These are phyloP conservation scores for Elsinoe batatas DNA, from an alignment of 2,329 filamentous ascomycete species.

Conservation along the genomic window DNA sequence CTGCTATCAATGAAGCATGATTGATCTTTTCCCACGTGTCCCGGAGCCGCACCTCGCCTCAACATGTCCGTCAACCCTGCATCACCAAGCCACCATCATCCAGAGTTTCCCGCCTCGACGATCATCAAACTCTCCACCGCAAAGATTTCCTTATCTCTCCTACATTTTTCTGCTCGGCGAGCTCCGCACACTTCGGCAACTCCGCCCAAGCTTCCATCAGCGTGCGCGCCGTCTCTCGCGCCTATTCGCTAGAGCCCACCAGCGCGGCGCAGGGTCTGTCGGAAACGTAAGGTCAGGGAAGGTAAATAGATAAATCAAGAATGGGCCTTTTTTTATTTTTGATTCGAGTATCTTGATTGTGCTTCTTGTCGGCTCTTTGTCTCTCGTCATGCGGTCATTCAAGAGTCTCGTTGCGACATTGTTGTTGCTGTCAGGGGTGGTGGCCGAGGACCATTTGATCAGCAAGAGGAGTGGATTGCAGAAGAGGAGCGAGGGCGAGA, in stretches of 20 bases:
- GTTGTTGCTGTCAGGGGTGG: neutral
- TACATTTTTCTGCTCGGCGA: neutral
- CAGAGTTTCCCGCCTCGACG: neutral
- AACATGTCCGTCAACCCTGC: neutral
- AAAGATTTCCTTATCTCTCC: neutral
- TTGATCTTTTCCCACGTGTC: too few species aligned
- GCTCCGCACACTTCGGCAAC: neutral
- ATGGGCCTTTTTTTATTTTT: neutral
- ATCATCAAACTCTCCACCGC: slow-evolving; percentile 3
- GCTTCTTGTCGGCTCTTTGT: neutral
- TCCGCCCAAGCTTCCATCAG: slow-evolving; percentile 1
- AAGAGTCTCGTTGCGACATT: neutral
- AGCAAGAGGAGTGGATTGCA: slow-evolving; percentile 18
- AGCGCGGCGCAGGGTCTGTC: neutral
- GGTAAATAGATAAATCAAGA: neutral
- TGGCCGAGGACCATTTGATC: slow-evolving; percentile 19
- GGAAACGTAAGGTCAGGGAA: neutral
- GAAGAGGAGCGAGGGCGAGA: slow-evolving; percentile 19
- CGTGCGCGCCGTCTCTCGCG: neutral
- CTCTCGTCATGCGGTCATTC: neutral
- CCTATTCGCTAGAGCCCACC: neutral
- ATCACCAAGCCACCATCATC: neutral
- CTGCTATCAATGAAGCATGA: too few species aligned
- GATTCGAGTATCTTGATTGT: neutral
- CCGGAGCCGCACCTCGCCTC: neutral